Base-by-base conservation (phyloP, 257 asterid genomes). In the Lycium ferocissimum region DNA sequence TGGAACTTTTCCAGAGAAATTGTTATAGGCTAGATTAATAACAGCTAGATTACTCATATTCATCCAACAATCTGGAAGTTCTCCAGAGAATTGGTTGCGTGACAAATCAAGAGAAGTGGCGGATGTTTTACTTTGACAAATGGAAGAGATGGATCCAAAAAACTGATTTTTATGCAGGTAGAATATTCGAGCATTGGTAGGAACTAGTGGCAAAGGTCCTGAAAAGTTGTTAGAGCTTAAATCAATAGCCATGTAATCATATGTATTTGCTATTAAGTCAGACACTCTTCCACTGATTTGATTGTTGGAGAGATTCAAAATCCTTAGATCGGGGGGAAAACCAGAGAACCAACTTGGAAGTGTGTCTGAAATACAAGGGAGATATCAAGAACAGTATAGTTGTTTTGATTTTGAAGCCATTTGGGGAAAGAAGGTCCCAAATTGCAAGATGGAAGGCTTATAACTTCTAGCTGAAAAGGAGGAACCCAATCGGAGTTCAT, bases 251-350 rank as follows among this genome's bases (percentile, higher is more conserved):
- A 2, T 26, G 63, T 15, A 43, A 53, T 3, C 8, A 3, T 18
- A 8, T 1, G 4, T 17, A 9, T 22, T 67, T 3, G 10, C 38
- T 35, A 84, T 47, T 0, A 83, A 63, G 45, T 84, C 73, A 20
- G 89, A 86, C 33, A 85, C 49, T 12, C 38, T 43, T 12, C 92
- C 93, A 81, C 84, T 56, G 76, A 91, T 69, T 2, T 78, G 73
- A 83, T 90, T 90, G 81, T 83, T 83, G 13, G 91, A 89, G 45
- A 91, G 75, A 80, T 89, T 89, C 49, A 88, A 78, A 61, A 33
- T 26, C 9, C 2, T 0, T 6, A 87, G 0, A n/a, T 6, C 6
- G 1, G 83, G 17, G n/a, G 87, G 54, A 5, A 86, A 26, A 78
- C 33, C n/a, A 84, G 85, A 86, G 7, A 88, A 82, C 92, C 91